Base-by-base conservation (phyloP, 2,329 filamentous ascomycete species). In the Emergomyces orientalis region DNA sequence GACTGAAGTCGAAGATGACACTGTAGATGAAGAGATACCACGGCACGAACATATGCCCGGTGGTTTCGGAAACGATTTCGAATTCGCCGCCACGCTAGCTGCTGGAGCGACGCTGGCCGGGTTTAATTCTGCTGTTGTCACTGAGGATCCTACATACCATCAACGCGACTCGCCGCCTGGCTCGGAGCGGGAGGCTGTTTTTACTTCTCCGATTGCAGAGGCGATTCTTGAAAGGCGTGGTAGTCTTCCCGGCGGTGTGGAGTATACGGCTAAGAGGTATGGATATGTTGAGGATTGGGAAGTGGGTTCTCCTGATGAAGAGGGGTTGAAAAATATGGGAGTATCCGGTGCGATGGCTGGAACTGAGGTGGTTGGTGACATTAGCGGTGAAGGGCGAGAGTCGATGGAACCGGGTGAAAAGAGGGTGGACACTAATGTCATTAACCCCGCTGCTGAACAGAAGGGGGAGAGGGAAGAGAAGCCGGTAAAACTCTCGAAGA, bases 61-160 rank as follows among this genome's bases (percentile, higher is more conserved):
- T 25, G 77, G 81, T 11, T 91, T 88, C 69, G 83, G 78, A 1
- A 82, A 87, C 63, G 88, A 90, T 67, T 75, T 88, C 9, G 85
- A 86, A 60, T 90, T 91, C 67, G 84, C 86, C 8, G 88, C 88
- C 34, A 85, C 83, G 2, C 75, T 90, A 56, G 87, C 87, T 63
- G 88, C 87, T 57, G 87, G 86, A 1, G 78, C 89, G 58, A 77
- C 86, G 70, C 82, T 85, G n/a, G 83, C 85, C 55, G 88, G 88
- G 0, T 90, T 91, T 66, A 82, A 89, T 69, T 84, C 86, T 4
- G 82, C 88, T 49, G 84, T 90, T 63, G 85, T 90, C 55, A 86
- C 88, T 43, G 79, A 89, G 55, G 81, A 90, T 67, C 83, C 84
- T 0, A 77, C 74, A 1, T 90, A 86, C 69, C 84, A 84, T 66